Evolutionary conservation across 306 rosid species (phyloP).

Genomic region (Cicer judaicum): DNA sequence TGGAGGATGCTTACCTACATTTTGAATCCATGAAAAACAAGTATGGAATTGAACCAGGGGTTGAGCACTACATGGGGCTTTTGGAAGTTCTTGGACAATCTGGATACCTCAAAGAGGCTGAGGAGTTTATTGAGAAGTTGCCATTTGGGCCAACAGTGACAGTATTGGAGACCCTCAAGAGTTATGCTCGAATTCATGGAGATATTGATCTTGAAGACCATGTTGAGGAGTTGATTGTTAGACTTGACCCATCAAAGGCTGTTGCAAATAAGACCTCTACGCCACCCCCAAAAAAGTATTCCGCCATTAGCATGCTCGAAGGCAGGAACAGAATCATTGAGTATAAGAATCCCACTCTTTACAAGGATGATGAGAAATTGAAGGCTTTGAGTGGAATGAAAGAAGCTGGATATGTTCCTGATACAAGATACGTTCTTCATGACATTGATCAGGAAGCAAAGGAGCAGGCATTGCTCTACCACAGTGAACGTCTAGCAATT

Average conservation of each 20-base stretch:
- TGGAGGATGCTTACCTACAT: slow-evolving; percentile 76
- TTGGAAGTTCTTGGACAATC: slow-evolving; percentile 80
- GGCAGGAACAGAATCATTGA: slow-evolving; percentile 73
- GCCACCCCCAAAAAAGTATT: slow-evolving; percentile 72
- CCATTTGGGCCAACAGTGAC: slow-evolving; percentile 65
- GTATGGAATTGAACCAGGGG: slow-evolving; percentile 61
- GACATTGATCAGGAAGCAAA: slow-evolving; percentile 96
- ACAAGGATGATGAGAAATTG: slow-evolving; percentile 81
- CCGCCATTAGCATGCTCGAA: slow-evolving; percentile 77
- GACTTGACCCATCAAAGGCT: slow-evolving; percentile 70
- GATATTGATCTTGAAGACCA: slow-evolving; percentile 81
- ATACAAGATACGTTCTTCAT: slow-evolving; percentile 87
- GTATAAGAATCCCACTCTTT: slow-evolving; percentile 74
- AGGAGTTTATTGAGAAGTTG: slow-evolving; percentile 61
- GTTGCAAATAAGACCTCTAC: slow-evolving; percentile 64
- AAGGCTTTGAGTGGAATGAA: slow-evolving; percentile 71
- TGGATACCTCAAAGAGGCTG: slow-evolving; percentile 79
- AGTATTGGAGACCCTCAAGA: slow-evolving; percentile 69
- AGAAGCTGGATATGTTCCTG: slow-evolving; percentile 74
- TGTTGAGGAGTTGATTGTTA: slow-evolving; percentile 69
- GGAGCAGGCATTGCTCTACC: slow-evolving; percentile 88
- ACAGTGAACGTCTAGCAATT: slow-evolving; percentile 82
- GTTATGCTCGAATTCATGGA: slow-evolving; percentile 78
- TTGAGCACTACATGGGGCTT: slow-evolving; percentile 77
- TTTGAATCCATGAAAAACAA: slow-evolving; percentile 71